Percentiles rank a stretch among this genome's conserved stretches.
Evolutionary conservation across 331 rosid species (phyloP).

Genomic region (Acacia pycnantha): DNA sequence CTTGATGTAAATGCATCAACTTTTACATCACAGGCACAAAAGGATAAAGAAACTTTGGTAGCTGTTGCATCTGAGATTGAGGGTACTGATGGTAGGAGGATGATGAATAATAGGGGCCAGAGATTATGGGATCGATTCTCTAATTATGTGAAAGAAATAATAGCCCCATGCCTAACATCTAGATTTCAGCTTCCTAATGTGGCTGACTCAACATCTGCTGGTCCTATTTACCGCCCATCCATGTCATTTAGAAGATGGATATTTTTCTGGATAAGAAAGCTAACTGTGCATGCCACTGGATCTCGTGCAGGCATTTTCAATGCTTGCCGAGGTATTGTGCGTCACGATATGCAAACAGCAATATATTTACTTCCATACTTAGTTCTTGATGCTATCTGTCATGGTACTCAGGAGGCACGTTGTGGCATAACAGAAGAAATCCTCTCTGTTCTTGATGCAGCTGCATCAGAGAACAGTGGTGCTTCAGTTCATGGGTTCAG

Average conservation of each 20-base stretch:
- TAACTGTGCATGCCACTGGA: conserved; percentile 83
- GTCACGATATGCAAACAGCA: conserved; percentile 94
- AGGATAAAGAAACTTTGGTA: conserved; percentile 31
- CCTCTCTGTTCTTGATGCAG: conserved; percentile 80
- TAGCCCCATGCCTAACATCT: conserved; percentile 96
- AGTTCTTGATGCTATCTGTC: conserved; percentile 91
- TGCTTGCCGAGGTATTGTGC: conserved; percentile 94
- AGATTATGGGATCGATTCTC: conserved; percentile 93
- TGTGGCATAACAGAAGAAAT: conserved; percentile 83
- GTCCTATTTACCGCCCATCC: conserved; percentile 75
- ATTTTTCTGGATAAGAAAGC: conserved; percentile 78
- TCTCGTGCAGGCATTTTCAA: conserved; percentile 87
- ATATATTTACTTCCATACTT: conserved; percentile 88
- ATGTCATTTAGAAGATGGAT: conserved; percentile 96
- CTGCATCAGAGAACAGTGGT: conserved; percentile 80
- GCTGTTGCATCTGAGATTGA: conserved; percentile 40
- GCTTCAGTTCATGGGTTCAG: conserved; percentile 64
- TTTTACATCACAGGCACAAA: conserved; percentile 45
- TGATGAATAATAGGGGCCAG: conserved; percentile 81
- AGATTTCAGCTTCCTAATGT: conserved; percentile 83
- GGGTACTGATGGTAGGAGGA: conserved; percentile 36
- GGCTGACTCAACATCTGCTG: conserved; percentile 58
- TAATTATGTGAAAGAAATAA: conserved; percentile 90
- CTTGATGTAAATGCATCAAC: conserved; percentile 73
- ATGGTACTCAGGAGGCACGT: conserved; percentile 87